Conservation (phyloP, 2,329 filamentous ascomycete genomes). For the Nigrospora sphaerica region DNA sequence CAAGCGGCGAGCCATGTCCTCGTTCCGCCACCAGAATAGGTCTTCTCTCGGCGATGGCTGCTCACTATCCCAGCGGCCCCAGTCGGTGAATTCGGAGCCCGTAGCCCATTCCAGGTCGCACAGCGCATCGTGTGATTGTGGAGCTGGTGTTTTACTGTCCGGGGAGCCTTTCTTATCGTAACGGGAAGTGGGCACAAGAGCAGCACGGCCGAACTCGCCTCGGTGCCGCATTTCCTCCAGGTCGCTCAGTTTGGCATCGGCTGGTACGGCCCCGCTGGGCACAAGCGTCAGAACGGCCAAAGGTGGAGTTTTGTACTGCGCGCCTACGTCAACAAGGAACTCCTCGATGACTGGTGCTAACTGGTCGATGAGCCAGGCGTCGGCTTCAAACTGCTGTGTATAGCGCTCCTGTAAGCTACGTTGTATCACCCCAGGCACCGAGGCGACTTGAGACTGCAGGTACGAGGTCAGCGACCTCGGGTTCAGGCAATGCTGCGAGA, state of each 20-base stretch:
- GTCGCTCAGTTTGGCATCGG: constrained; percentile 14
- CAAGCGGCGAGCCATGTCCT: constrained; percentile 35
- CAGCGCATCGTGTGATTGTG: constrained; percentile 5
- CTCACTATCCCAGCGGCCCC: constrained; percentile 32
- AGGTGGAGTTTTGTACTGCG: constrained; percentile 20
- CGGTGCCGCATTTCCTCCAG: constrained; percentile 19
- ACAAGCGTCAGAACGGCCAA: constrained; percentile 37
- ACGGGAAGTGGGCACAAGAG: constrained; percentile 7
- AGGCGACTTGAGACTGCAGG: constrained; percentile 24
- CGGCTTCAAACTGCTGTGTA: constrained; percentile 26
- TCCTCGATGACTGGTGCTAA: constrained; percentile 33
- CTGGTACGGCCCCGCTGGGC: constrained; percentile 31
- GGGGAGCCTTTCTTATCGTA: neutral
- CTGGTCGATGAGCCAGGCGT: constrained; percentile 30
- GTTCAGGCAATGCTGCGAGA: constrained; percentile 2
- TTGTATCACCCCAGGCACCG: constrained; percentile 29
- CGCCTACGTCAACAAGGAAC: constrained; percentile 31
- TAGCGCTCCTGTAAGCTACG: constrained; percentile 22
- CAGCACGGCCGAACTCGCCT: constrained; percentile 16
- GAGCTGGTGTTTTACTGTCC: neutral
- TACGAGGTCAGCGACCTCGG: constrained; percentile 14
- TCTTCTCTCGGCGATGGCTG: constrained; percentile 1
- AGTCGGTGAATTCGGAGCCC: constrained; percentile 32
- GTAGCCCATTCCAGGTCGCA: constrained; percentile 6
- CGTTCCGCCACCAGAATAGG: constrained; percentile 40